Percentiles rank a stretch among this genome's conserved stretches.
Evolutionary conservation across 306 rosid species (phyloP).

Genomic region (Phaseolus lunatus): DNA sequence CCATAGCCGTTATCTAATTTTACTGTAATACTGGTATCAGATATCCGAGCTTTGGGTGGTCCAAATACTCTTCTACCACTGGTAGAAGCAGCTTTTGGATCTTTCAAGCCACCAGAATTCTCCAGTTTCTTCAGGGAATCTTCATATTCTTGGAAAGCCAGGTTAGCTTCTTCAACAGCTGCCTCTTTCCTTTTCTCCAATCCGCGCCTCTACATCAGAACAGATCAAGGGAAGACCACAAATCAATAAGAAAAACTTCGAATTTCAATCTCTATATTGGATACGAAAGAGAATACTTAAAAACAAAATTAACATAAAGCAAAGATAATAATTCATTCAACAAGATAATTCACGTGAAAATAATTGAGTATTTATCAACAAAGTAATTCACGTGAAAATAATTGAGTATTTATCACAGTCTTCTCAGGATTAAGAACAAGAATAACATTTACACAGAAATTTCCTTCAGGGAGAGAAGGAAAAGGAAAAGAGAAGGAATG

Average conservation of each 20-base stretch:
- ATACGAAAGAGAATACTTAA: background rate
- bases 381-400: background rate
- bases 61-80: constrained; percentile 91
- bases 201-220: constrained; percentile 73
- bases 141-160: constrained; percentile 74
- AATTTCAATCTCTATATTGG: constrained; percentile 25
- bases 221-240: constrained; percentile 39
- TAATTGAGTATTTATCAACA: background rate
- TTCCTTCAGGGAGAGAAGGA: constrained; percentile 14
- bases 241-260: constrained; percentile 30
- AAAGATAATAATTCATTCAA: background rate
- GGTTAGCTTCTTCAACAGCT: constrained; percentile 80
- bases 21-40: constrained; percentile 54
- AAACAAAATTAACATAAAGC: constrained; percentile 2
- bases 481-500: constrained; percentile 29
- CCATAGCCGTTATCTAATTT: constrained; percentile 61
- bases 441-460: constrained; percentile 12
- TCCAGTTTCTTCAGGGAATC: constrained; percentile 67
- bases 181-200: constrained; percentile 77
- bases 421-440: constrained; percentile 22
- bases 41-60: constrained; percentile 55
- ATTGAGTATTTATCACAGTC: constrained; percentile 16
- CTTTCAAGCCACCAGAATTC: constrained; percentile 58
- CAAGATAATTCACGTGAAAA: background rate
- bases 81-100: constrained; percentile 46